A percentile compares a stretch with the other conserved stretches of the same genome.
Conservation (phyloP, 306 rosid genomes). For the Cucurbita argyrosperma region DNA sequence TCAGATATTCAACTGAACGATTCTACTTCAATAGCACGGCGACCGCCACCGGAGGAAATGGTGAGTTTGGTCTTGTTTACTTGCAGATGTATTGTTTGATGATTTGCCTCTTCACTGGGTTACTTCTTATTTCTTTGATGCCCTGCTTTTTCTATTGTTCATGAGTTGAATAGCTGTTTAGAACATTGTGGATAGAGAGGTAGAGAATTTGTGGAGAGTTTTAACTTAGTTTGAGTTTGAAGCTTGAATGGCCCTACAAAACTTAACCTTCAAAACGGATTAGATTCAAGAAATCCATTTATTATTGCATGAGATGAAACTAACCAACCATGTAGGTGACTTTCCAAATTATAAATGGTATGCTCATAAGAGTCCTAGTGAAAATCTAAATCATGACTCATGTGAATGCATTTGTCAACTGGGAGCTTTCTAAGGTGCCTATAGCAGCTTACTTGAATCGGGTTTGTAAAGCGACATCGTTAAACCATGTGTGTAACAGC, state of each 20-base stretch:
- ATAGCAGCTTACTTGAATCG: neutral
- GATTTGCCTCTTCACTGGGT: neutral
- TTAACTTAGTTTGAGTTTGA: neutral
- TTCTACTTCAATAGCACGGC: constrained; percentile 38
- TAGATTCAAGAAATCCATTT: neutral
- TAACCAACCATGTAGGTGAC: neutral
- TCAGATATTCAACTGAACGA: constrained; percentile 40
- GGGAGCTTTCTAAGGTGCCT: neutral
- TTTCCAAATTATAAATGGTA: neutral
- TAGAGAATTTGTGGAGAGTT: neutral
- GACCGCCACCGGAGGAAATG: neutral
- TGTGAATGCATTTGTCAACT: neutral
- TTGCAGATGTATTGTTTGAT: neutral
- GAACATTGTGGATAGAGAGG: neutral
- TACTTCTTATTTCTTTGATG: neutral
- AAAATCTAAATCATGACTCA: neutral
- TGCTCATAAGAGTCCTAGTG: neutral
- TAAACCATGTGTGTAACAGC: neutral
- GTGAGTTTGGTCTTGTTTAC: constrained; percentile 17
- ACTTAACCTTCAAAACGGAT: neutral
- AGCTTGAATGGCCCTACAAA: neutral
- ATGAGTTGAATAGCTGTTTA: neutral
- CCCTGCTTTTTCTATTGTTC: neutral
- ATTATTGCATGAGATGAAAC: neutral
- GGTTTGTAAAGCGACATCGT: neutral